Evolutionary conservation across 495 filamentous ascomycete species (phyloP).

Genomic region (Penicillium longicatenatum): DNA sequence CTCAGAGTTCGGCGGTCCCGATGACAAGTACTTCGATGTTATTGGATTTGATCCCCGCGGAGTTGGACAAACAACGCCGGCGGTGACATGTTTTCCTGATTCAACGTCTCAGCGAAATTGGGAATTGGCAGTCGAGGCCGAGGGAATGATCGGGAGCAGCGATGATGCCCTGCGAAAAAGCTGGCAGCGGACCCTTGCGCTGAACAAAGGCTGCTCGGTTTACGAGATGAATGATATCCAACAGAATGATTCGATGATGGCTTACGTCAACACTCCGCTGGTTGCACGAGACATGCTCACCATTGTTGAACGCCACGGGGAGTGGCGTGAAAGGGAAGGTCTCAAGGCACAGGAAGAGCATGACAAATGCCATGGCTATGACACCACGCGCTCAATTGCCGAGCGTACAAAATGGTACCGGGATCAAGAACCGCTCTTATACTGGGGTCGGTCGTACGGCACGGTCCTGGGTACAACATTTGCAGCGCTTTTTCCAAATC

Average conservation of each 20-base stretch:
- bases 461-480: slow-evolving; percentile 63
- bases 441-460: slow-evolving; percentile 71
- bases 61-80: slow-evolving; percentile 51
- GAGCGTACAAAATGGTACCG: slow-evolving; percentile 33
- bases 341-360: slow-evolving; percentile 26
- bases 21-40: slow-evolving; percentile 53
- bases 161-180: slow-evolving; percentile 41
- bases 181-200: slow-evolving; percentile 50
- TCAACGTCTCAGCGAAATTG: slow-evolving; percentile 39
- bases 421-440: slow-evolving; percentile 53
- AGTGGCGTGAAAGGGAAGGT: slow-evolving; percentile 44
- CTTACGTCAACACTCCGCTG: slow-evolving; percentile 49
- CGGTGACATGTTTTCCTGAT: slow-evolving; percentile 51
- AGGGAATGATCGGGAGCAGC: slow-evolving; percentile 45
- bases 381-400: slow-evolving; percentile 30
- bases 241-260: slow-evolving; percentile 40
- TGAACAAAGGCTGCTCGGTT: slow-evolving; percentile 39
- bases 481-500: slow-evolving; percentile 55
- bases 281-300: slow-evolving; percentile 54
- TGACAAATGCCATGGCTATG: slow-evolving; percentile 33
- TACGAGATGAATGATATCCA: slow-evolving; percentile 29
- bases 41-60: slow-evolving; percentile 60
- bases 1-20: neutral
- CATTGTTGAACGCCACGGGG: slow-evolving; percentile 52
- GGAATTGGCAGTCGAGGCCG: slow-evolving; percentile 41